Evolutionary conservation across 345 rosid genomes (phyloP).

Genomic region (Trapa incisa): DNA sequence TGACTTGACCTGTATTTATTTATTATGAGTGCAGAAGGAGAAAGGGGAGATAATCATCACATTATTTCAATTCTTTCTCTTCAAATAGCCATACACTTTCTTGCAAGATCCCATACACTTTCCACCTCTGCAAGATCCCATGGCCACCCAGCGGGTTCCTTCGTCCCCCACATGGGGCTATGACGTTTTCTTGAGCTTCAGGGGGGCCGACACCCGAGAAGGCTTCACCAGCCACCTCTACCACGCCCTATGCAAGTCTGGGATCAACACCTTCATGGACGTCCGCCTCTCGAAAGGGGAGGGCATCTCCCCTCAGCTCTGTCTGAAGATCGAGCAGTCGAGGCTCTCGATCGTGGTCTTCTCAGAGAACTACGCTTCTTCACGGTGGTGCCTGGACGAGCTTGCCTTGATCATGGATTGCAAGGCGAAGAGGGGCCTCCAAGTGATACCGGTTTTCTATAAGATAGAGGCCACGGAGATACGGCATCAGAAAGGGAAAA

Average conservation of each 20-base stretch:
- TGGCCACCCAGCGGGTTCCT: too few species aligned
- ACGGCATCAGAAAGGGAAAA: slow-evolving; percentile 10
- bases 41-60: too few species aligned
- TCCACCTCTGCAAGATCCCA: too few species aligned
- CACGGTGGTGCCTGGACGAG: slow-evolving; percentile 9
- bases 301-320: neutral
- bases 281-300: neutral
- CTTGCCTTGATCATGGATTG: slow-evolving; percentile 8
- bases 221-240: slow-evolving; percentile 4
- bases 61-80: too few species aligned
- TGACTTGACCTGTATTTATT: too few species aligned
- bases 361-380: slow-evolving; percentile 4
- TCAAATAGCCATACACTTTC: too few species aligned
- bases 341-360: slow-evolving; percentile 4
- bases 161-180: neutral
- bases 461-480: slow-evolving; percentile 13
- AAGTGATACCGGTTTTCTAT: slow-evolving; percentile 12
- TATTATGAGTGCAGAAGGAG: too few species aligned
- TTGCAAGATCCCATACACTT: too few species aligned
- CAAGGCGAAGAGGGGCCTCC: neutral
- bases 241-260: neutral
- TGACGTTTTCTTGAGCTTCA: slow-evolving; percentile 3
- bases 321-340: neutral
- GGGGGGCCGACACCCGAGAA: neutral
- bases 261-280: neutral